Percentiles rank a stretch among this genome's conserved stretches.
These are phyloP conservation scores for Funneliformis geosporum DNA, from an alignment of 192 early-diverging fungal genomes.

Conservation along the genomic window DNA sequence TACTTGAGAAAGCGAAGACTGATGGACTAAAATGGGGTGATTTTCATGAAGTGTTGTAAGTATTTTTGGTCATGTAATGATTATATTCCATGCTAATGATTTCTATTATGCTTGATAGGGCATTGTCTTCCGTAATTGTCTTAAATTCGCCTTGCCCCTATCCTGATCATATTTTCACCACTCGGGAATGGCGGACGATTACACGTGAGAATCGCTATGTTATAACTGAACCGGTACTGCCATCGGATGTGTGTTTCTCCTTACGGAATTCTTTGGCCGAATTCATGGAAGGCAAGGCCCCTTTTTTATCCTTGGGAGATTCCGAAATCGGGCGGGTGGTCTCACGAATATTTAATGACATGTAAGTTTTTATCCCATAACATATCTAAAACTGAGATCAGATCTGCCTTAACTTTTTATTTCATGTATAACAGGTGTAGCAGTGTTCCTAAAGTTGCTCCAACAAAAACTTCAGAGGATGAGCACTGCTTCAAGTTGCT, in stretches of 20 bases:
- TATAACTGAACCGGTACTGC: background rate
- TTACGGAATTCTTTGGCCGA: background rate
- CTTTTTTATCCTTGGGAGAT: background rate
- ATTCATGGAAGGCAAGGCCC: background rate
- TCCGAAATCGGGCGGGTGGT: background rate
- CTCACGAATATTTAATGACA: background rate
- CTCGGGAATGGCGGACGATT: background rate
- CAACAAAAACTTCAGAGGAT: slow-evolving; percentile 37
- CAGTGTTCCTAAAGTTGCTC: slow-evolving; percentile 27
- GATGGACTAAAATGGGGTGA: slow-evolving; percentile 23
- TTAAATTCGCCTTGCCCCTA: background rate
- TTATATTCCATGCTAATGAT: background rate
- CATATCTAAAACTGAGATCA: slow-evolving; percentile 25
- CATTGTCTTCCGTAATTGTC: slow-evolving; percentile 11
- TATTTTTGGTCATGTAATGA: slow-evolving; percentile 16
- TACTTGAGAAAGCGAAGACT: slow-evolving; percentile 31
- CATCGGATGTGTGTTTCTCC: background rate
- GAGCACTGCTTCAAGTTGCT: slow-evolving; percentile 34
- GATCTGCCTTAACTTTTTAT: slow-evolving; percentile 20
- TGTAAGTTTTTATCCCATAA: slow-evolving; percentile 20
- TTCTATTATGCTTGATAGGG: background rate
- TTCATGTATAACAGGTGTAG: slow-evolving; percentile 24
- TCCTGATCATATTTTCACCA: slow-evolving; percentile 11
- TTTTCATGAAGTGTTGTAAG: slow-evolving; percentile 33
- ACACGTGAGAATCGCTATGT: slow-evolving; percentile 5